These are phyloP conservation scores for Collybia sordida DNA, from an alignment of 768 basidiomycete species.

Conservation along the genomic window DNA sequence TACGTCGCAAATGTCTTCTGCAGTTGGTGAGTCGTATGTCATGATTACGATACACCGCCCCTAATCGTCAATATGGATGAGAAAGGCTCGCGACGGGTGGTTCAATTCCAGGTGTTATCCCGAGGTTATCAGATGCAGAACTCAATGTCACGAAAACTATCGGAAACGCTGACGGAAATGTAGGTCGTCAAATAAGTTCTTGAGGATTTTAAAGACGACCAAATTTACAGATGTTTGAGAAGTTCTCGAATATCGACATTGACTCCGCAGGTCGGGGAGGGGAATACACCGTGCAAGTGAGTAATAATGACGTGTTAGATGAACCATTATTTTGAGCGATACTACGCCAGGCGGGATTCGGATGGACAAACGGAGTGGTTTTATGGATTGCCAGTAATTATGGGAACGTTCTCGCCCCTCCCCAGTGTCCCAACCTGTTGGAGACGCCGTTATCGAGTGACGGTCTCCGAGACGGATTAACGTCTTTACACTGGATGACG, in stretches of 20 bases:
- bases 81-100: slow-evolving; percentile 95
- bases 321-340: not conserved
- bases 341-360: not conserved
- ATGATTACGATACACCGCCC: too few species aligned
- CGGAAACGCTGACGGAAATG: slow-evolving; percentile 15
- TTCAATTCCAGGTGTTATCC: slow-evolving; percentile 68
- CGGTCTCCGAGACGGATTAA: too few species aligned
- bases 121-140: slow-evolving; percentile 66
- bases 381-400: not conserved
- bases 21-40: slow-evolving; percentile 90
- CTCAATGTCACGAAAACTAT: slow-evolving; percentile 68
- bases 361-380: not conserved
- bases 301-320: not conserved
- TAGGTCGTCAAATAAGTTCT: not conserved
- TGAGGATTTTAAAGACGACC: not conserved
- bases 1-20: slow-evolving; percentile 83
- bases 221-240: not conserved
- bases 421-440: not conserved
- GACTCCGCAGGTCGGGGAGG: not conserved
- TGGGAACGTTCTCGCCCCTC: not conserved
- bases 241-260: not conserved
- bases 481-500: too few species aligned
- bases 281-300: not conserved
- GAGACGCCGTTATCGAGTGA: not conserved
- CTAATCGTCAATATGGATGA: too few species aligned